A percentile compares a stretch with the other conserved stretches of the same genome.
These are phyloP conservation scores for Penicillium bialowiezense DNA, from an alignment of 495 filamentous ascomycete species.

Conservation along the genomic window DNA sequence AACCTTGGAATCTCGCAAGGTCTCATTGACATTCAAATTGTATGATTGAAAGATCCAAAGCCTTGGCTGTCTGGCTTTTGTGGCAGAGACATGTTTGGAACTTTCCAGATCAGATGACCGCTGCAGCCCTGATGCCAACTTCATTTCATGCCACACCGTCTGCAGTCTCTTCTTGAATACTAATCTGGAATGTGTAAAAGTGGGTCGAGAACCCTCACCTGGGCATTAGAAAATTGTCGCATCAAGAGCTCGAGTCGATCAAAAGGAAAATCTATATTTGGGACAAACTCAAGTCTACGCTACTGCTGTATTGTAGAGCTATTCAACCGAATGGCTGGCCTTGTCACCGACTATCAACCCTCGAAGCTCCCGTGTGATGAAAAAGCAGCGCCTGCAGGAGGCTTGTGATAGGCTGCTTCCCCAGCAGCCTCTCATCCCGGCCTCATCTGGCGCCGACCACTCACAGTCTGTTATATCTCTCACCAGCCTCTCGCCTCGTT, in stretches of 20 bases:
- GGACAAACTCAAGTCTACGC: constrained; percentile 2
- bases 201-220: constrained; percentile 6
- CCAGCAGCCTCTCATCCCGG: constrained; percentile 9
- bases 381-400: constrained; percentile 37
- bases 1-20: neutral
- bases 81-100: constrained; percentile 13
- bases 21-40: constrained; percentile 19
- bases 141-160: neutral
- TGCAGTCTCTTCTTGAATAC: neutral
- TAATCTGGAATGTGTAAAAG: constrained; percentile 10
- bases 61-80: neutral
- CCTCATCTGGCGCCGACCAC: constrained; percentile 11
- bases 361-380: constrained; percentile 22
- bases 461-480: constrained; percentile 6
- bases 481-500: constrained; percentile 10
- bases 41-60: neutral
- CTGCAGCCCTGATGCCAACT: constrained; percentile 7
- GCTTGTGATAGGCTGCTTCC: constrained; percentile 22
- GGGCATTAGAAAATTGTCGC: too few species aligned
- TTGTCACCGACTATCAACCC: constrained; percentile 9
- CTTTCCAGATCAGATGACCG: constrained; percentile 17
- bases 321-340: constrained; percentile 2
- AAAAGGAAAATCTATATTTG: constrained; percentile 20
- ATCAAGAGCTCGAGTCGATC: neutral
- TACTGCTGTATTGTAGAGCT: neutral